Percentiles rank a stretch among this genome's conserved stretches.
Evolutionary conservation across 768 basidiomycete genomes (phyloP).

Genomic region (Tulasnella sp.): DNA sequence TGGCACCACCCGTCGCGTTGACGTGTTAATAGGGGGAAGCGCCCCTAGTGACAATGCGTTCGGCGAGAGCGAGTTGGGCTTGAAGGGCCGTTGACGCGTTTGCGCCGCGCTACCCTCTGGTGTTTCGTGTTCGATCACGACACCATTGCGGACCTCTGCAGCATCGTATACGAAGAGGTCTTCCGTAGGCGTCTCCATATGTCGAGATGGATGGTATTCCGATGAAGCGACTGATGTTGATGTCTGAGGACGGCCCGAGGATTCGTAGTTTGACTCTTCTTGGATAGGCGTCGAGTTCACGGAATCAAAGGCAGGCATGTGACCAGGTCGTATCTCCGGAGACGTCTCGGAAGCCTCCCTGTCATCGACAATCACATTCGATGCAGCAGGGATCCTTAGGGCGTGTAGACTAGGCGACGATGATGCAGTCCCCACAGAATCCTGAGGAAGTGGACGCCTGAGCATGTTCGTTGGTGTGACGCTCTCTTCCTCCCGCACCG

Average conservation of each 20-base stretch:
- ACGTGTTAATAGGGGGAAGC: too few species aligned
- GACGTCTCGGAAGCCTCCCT: constrained; percentile 24
- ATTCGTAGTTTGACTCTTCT: background rate
- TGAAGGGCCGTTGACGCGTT: background rate
- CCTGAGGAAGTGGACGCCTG: constrained; percentile 7
- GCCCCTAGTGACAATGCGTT: too few species aligned
- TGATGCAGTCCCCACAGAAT: background rate
- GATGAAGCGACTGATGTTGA: background rate
- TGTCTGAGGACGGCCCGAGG: background rate
- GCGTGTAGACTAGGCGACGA: constrained; percentile 4
- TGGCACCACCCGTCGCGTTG: constrained; percentile 24
- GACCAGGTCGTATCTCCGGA: constrained; percentile 16
- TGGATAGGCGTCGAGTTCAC: background rate
- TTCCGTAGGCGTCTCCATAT: background rate
- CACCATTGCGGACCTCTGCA: constrained; percentile 12
- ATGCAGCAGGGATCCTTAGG: constrained; percentile 8
- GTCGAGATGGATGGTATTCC: background rate
- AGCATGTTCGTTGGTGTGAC: constrained; percentile 2
- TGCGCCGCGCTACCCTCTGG: background rate
- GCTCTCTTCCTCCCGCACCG: constrained; percentile 11
- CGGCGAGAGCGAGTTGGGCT: background rate
- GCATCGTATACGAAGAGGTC: constrained; percentile 13
- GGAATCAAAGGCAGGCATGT: constrained; percentile 9
- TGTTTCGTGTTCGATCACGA: constrained; percentile 12
- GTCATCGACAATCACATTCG: constrained; percentile 26